Conservation (phyloP, 78 protist species). For the Trichosphaerium sp. region DNA sequence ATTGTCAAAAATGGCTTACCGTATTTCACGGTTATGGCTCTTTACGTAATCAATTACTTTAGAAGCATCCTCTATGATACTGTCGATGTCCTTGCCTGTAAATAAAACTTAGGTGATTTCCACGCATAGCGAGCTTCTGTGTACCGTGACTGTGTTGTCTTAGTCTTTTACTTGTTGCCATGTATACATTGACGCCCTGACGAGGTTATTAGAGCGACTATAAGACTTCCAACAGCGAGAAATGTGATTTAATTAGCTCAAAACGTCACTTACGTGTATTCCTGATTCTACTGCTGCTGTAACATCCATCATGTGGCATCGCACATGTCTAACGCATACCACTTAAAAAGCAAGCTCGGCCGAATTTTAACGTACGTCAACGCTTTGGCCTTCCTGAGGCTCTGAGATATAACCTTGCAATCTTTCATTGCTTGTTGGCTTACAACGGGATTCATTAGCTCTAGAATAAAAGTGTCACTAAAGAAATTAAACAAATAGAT, state of each 20-base stretch:
- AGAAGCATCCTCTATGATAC: slow-evolving; percentile 29
- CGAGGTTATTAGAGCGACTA: too few species aligned
- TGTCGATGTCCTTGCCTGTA: slow-evolving; percentile 45
- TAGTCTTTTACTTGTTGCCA: slow-evolving; percentile 45
- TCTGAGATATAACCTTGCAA: slow-evolving; percentile 14
- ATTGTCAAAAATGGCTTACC: neutral
- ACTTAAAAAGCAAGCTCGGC: neutral
- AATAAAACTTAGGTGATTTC: too few species aligned
- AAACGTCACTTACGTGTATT: neutral
- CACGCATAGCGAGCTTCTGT: too few species aligned
- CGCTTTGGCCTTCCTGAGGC: slow-evolving; percentile 10
- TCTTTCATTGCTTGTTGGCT: slow-evolving; percentile 34
- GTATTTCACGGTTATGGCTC: slow-evolving; percentile 32
- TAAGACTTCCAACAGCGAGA: too few species aligned
- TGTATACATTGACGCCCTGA: slow-evolving; percentile 42
- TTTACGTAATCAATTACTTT: slow-evolving; percentile 38
- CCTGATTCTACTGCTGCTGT: slow-evolving; percentile 38
- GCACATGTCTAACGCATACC: slow-evolving; percentile 50
- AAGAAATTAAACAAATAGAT: slow-evolving; percentile 39
- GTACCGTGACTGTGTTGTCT: slow-evolving; percentile 54
- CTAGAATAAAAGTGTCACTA: too few species aligned
- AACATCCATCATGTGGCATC: slow-evolving; percentile 66
- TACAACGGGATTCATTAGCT: slow-evolving; percentile 43
- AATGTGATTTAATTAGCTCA: neutral
- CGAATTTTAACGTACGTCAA: neutral